Base-by-base conservation (phyloP, 371 early-diverging fungal genomes). In the Mucor circinelloides region DNA sequence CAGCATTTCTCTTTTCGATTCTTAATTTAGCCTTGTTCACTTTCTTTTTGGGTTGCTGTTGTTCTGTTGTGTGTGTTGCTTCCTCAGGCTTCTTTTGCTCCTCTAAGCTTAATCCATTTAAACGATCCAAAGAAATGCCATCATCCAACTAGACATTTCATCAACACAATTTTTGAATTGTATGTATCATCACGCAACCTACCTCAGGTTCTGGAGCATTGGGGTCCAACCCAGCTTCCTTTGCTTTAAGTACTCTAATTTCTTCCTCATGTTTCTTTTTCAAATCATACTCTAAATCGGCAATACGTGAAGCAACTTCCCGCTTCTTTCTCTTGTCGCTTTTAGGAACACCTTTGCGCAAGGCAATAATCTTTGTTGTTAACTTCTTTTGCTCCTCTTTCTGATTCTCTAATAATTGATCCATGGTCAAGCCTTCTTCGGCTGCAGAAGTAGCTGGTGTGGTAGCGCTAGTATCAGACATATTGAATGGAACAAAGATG, bases 271-370 rank as follows among this genome's bases (percentile, higher is more conserved):
- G 97, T 21, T 87, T 82, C 50, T 78, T 79, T 31, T 68, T 77
- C 52, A 92, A 75, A 60, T 88, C 86, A 8, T 71, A 75, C 71
- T 95, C 95, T 68, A 95, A 70, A n/a, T 73, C 79, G 6, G 87
- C 89, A 34, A 93, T 90, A 25, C 90, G 87, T 2, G 82, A 85
- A 6, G 78, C 68, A 7, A 94, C 84, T 67, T 95, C 95, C 80
- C 94, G 89, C 74, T 95, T 97, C 78, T 91, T 91, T 73, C 89
- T 87, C 84, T 95, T 96, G 80, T 93, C 89, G 27, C 87, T 88
- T 72, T 92, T 91, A 19, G 90, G 85, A 13, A 85, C 90, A 0
- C 90, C 72, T 79, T 93, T 94, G 57, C 93, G 93, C 32, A 97
- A 75, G 1, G 84, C 85, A 1, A 89, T 91, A 30, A 91, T 82